Percentiles rank a stretch among this genome's conserved stretches.
Conservation (phyloP, 805 yeast species). For the Wickerhamiella nectarea region DNA sequence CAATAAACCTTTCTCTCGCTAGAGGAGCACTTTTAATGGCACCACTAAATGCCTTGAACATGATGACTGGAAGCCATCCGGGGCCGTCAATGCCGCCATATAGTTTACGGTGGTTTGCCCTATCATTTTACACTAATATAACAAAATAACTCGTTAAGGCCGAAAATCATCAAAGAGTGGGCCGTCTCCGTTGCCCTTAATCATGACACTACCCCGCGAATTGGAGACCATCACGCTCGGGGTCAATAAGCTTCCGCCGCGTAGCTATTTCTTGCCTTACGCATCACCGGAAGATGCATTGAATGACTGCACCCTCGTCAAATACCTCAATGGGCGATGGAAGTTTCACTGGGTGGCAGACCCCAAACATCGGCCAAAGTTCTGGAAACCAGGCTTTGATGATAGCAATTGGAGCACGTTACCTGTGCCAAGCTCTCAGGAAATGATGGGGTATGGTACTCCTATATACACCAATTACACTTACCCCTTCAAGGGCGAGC, state of each 20-base stretch:
- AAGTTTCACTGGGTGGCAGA: slow-evolving; percentile 14
- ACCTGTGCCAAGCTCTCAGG: slow-evolving; percentile 29
- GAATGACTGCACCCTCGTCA: not conserved
- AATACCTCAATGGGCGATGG: slow-evolving; percentile 22
- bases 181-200: not conserved
- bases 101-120: no score
- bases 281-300: not conserved
- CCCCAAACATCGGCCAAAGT: slow-evolving; percentile 7
- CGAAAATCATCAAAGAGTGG: no score
- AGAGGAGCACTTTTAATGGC: slow-evolving; percentile 12
- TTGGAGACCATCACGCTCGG: slow-evolving; percentile 13
- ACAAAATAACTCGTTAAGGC: no score
- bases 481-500: slow-evolving; percentile 26
- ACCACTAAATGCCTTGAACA: slow-evolving; percentile 5
- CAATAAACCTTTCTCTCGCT: slow-evolving; percentile 30
- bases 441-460: slow-evolving; percentile 26
- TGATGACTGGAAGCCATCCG: not conserved
- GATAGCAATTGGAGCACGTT: slow-evolving; percentile 14
- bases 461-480: slow-evolving; percentile 28
- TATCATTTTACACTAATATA: no score
- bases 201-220: slow-evolving; percentile 4
- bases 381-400: slow-evolving; percentile 8
- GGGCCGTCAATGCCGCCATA: no score
- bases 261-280: slow-evolving; percentile 9
- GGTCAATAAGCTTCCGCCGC: slow-evolving; percentile 3